Evolutionary conservation across 495 filamentous ascomycete genomes (phyloP).

Genomic region (Neurospora sp.): DNA sequence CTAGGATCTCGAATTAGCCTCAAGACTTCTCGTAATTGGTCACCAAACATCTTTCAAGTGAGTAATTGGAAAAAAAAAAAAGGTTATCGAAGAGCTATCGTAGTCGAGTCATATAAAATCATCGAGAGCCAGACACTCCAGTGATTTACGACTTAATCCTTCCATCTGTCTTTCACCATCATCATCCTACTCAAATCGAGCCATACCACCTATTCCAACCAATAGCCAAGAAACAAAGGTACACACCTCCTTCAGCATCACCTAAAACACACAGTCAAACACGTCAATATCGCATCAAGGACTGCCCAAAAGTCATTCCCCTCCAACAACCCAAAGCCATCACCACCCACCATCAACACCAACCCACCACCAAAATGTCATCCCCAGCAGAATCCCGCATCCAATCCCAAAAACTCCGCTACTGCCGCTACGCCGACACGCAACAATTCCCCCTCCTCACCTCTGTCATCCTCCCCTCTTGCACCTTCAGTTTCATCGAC

Average conservation of each 20-base stretch:
- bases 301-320: not conserved
- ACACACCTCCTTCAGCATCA: not conserved
- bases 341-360: not conserved
- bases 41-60: not conserved
- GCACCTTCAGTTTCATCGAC: not conserved
- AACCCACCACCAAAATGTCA: not conserved
- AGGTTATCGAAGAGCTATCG: not conserved
- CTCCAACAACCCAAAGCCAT: not conserved
- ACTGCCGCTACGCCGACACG: not conserved
- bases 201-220: not conserved
- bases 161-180: not conserved
- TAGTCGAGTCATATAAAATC: not conserved
- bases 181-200: not conserved
- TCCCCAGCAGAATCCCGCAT: not conserved
- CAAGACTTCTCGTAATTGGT: not conserved
- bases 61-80: too few relatives aligned
- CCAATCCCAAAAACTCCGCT: not conserved
- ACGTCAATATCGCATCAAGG: not conserved
- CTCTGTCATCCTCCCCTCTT: not conserved
- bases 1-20: not conserved
- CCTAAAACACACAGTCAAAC: not conserved
- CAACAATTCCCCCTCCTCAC: not conserved
- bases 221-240: not conserved
- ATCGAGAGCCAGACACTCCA: not conserved
- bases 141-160: not conserved